phyloP scores from a whole-genome alignment of 2,329 filamentous ascomycete species.

The Paramyrothecium sp. region DNA sequence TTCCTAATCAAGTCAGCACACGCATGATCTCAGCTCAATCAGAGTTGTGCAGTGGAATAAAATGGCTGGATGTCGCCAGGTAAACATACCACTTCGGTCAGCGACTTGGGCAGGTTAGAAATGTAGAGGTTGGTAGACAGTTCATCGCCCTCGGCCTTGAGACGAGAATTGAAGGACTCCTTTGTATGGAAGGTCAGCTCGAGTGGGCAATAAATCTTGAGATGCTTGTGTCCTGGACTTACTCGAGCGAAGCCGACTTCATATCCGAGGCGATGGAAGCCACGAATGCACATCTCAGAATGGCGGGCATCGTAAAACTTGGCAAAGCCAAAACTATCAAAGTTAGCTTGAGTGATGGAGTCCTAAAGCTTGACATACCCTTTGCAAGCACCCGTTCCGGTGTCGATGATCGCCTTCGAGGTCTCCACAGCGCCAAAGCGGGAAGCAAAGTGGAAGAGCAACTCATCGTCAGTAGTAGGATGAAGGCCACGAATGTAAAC shows the following conservation, averaged over 20 bases:
- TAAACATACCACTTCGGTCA: slow-evolving; percentile 79
- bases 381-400: slow-evolving; percentile 90
- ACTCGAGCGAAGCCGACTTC: slow-evolving; percentile 97
- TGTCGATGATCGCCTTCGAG: slow-evolving; percentile 98
- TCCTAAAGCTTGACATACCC: slow-evolving; percentile 67
- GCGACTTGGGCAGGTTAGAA: slow-evolving; percentile 88
- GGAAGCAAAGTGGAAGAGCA: slow-evolving; percentile 76
- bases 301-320: slow-evolving; percentile 87
- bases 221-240: slow-evolving; percentile 28
- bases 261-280: slow-evolving; percentile 91
- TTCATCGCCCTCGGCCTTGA: slow-evolving; percentile 93
- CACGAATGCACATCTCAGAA: slow-evolving; percentile 93
- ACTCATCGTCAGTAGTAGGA: slow-evolving; percentile 90
- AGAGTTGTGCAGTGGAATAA: background rate
- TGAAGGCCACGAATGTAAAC: slow-evolving; percentile 97
- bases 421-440: slow-evolving; percentile 94
- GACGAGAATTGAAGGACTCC: slow-evolving; percentile 97
- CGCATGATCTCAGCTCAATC: background rate
- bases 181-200: slow-evolving; percentile 36
- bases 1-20: slow-evolving; percentile 47
- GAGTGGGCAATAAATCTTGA: slow-evolving; percentile 2
- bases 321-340: slow-evolving; percentile 85
- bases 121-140: slow-evolving; percentile 94
- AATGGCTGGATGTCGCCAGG: background rate
- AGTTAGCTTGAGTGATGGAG: background rate